Evolutionary conservation across 208 protist genomes (phyloP).

Genomic region (Leishmania turanica): DNA sequence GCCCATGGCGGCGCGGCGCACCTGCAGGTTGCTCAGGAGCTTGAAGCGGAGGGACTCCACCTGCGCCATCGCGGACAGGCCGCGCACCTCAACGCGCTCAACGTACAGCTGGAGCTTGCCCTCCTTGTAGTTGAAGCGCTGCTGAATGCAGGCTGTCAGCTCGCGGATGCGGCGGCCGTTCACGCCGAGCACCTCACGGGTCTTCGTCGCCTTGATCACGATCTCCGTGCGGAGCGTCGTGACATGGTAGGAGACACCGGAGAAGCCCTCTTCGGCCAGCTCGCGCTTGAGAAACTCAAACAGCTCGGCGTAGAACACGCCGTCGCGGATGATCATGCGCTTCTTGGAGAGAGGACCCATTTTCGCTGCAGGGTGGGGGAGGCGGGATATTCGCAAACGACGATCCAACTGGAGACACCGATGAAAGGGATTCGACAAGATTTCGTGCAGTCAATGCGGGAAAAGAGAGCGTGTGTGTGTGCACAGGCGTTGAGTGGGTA

Average conservation of each 20-base stretch:
- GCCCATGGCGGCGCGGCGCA: slow-evolving; percentile 98
- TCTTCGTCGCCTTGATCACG: slow-evolving; percentile 98
- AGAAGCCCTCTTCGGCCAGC: slow-evolving; percentile 97
- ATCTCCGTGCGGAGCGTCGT: slow-evolving; percentile 98
- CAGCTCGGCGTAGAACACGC: slow-evolving; percentile 99
- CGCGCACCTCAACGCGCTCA: slow-evolving; percentile 96
- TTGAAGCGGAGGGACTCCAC: slow-evolving; percentile 99
- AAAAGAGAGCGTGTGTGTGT: not conserved
- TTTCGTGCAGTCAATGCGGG: not conserved
- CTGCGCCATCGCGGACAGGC: slow-evolving; percentile 98
- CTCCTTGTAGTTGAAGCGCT: slow-evolving; percentile 98
- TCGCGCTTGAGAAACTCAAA: slow-evolving; percentile 99
- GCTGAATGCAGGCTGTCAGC: slow-evolving; percentile 97
- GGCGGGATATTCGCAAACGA: slow-evolving; percentile 6
- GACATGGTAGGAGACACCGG: slow-evolving; percentile 97
- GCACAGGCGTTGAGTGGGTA: not conserved
- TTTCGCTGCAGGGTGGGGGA: slow-evolving; percentile 9
- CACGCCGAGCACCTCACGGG: slow-evolving; percentile 97
- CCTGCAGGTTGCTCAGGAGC: slow-evolving; percentile 97
- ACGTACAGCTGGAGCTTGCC: slow-evolving; percentile 97
- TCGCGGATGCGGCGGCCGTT: slow-evolving; percentile 98
- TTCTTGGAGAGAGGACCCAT: slow-evolving; percentile 92
- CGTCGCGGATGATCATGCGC: slow-evolving; percentile 98
- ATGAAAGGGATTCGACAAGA: not conserved
- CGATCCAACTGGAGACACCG: slow-evolving; percentile 20